Evolutionary conservation across 257 asterid species (phyloP).

Genomic region (Ilex aquifolium): DNA sequence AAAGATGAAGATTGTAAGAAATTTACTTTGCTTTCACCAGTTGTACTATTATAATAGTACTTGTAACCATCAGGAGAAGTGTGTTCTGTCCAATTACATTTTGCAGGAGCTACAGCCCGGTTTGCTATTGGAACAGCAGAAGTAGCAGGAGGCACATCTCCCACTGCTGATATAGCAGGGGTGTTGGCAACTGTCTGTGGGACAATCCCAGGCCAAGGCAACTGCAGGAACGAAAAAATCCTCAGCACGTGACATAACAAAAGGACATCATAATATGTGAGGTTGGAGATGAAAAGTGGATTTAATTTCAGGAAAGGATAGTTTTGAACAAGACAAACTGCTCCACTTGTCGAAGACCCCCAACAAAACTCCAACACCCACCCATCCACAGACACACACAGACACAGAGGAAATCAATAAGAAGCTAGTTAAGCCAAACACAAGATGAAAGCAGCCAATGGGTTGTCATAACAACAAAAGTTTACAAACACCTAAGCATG

Average conservation of each 20-base stretch:
- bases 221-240: constrained; percentile 26
- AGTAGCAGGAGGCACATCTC: constrained; percentile 37
- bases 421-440: too few species aligned
- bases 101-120: constrained; percentile 22
- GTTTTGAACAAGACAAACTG: too few species aligned
- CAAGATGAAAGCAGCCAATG: too few species aligned
- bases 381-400: too few species aligned
- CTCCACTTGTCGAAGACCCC: too few species aligned
- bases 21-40: constrained; percentile 94
- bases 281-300: too few species aligned
- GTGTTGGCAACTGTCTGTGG: constrained; percentile 38
- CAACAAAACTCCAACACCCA: too few species aligned
- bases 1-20: constrained; percentile 6
- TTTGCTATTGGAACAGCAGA: constrained; percentile 27
- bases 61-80: constrained; percentile 89
- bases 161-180: constrained; percentile 31
- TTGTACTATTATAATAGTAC: constrained; percentile 72
- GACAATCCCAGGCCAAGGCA: constrained; percentile 56
- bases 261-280: neutral
- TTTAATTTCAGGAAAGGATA: too few species aligned
- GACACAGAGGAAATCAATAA: too few species aligned
- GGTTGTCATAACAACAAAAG: too few species aligned
- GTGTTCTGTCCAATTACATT: constrained; percentile 90
- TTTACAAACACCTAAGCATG: too few species aligned
- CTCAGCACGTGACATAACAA: neutral